Evolutionary conservation across 2,329 filamentous ascomycete species (phyloP).

Genomic region (Colletotrichum camelliae): DNA sequence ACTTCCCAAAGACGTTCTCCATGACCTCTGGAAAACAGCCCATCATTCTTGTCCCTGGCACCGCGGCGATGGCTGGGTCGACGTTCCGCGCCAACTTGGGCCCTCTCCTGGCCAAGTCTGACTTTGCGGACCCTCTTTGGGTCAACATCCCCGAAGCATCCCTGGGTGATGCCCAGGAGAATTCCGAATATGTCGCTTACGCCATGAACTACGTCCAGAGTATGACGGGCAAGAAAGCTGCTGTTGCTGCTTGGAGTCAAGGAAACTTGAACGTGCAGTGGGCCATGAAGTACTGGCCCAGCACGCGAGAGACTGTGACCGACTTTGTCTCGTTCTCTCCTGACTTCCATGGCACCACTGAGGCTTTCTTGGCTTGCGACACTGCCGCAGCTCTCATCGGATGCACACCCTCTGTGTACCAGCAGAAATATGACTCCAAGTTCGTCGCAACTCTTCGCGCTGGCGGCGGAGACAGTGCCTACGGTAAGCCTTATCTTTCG

Average conservation of each 20-base stretch:
- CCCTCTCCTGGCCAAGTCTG: conserved; percentile 47
- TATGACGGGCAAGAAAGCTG: conserved; percentile 42
- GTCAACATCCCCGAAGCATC: conserved; percentile 58
- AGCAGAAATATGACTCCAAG: conserved; percentile 50
- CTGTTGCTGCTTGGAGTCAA: conserved; percentile 59
- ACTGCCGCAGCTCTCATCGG: not conserved
- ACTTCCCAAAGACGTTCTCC: conserved; percentile 54
- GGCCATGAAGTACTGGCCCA: conserved; percentile 64
- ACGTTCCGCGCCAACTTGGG: conserved; percentile 53
- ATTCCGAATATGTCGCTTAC: conserved; percentile 61
- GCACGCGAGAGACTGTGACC: conserved; percentile 45
- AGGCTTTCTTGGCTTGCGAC: not conserved
- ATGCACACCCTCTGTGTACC: conserved; percentile 43
- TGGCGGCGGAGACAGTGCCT: conserved; percentile 54
- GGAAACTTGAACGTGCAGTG: conserved; percentile 60
- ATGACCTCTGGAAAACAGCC: conserved; percentile 46
- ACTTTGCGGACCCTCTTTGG: conserved; percentile 56
- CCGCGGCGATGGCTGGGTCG: conserved; percentile 36
- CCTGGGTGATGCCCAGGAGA: conserved; percentile 53
- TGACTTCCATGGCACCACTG: conserved; percentile 45
- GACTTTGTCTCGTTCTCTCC: conserved; percentile 58
- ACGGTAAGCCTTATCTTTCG: conserved; percentile 24
- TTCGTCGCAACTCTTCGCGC: conserved; percentile 47
- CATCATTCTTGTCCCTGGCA: conserved; percentile 59
- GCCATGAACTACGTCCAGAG: conserved; percentile 60